phyloP scores from a whole-genome alignment of 1,139 yeast species.

The Pichia norvegensis region DNA sequence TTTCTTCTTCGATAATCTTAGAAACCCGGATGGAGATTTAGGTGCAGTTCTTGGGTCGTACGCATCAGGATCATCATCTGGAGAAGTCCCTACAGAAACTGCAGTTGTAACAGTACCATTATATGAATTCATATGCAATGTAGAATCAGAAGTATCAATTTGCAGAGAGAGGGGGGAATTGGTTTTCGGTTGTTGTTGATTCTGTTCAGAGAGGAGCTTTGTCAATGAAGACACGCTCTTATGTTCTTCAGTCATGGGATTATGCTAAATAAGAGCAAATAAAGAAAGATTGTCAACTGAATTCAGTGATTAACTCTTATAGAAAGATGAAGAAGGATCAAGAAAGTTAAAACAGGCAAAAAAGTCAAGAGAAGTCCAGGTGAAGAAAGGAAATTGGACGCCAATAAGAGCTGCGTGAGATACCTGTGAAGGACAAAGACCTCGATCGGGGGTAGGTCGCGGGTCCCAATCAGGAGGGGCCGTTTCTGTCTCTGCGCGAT shows the following conservation, averaged over 20 bases:
- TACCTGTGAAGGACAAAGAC: too few relatives aligned
- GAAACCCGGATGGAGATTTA: background rate
- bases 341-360: too few relatives aligned
- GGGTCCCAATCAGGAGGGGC: background rate
- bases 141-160: constrained; percentile 11
- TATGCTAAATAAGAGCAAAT: too few relatives aligned
- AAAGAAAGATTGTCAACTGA: too few relatives aligned
- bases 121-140: constrained; percentile 13
- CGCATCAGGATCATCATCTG: constrained; percentile 15
- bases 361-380: too few relatives aligned
- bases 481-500: background rate
- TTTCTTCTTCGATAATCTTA: background rate
- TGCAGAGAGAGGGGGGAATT: constrained; percentile 14
- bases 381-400: too few relatives aligned
- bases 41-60: constrained; percentile 15
- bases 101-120: constrained; percentile 27
- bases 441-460: too few relatives aligned
- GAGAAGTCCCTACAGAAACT: constrained; percentile 27
- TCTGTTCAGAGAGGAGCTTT: constrained; percentile 27
- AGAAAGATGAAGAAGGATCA: too few relatives aligned
- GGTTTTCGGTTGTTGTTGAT: constrained; percentile 3
- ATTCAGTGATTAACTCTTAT: too few relatives aligned
- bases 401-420: too few relatives aligned
- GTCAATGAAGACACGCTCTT: constrained; percentile 26
- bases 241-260: background rate